These are phyloP conservation scores for Biscutella auriculata DNA, from an alignment of 441 rosid species.

Conservation along the genomic window DNA sequence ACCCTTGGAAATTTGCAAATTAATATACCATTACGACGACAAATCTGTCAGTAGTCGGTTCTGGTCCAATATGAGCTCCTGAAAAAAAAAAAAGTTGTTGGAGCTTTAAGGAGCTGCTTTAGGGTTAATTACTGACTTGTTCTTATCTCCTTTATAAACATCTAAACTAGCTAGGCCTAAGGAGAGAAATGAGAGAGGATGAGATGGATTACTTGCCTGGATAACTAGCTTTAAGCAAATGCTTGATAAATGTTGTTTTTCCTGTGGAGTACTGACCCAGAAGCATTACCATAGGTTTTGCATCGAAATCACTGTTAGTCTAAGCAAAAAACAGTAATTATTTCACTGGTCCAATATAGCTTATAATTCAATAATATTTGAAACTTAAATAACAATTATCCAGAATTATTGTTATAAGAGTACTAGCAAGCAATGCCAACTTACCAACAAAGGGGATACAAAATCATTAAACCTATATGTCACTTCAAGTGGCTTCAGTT, in stretches of 20 bases:
- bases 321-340: constrained; percentile 24
- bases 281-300: constrained; percentile 98
- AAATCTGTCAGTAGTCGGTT: constrained; percentile 96
- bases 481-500: constrained; percentile 84
- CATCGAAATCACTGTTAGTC: constrained; percentile 91
- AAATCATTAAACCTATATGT: constrained; percentile 80
- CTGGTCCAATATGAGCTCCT: constrained; percentile 98
- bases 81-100: constrained; percentile 16
- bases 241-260: constrained; percentile 92
- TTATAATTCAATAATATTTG: not conserved
- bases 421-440: constrained; percentile 16
- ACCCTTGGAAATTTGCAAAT: not conserved
- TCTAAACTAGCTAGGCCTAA: not conserved
- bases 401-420: not conserved
- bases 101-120: not conserved
- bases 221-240: constrained; percentile 67
- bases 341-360: not conserved
- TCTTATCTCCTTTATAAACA: not conserved
- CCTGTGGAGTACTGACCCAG: constrained; percentile 98
- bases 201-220: constrained; percentile 47
- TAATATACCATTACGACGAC: constrained; percentile 82
- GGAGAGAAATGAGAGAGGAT: not conserved
- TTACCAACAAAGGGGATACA: constrained; percentile 70
- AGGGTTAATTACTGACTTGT: not conserved
- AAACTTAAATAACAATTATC: not conserved